Percentiles rank a stretch among this genome's conserved stretches.
These are phyloP conservation scores for Parastagonospora nodorum DNA, from an alignment of 2,329 filamentous ascomycete genomes.

Conservation along the genomic window DNA sequence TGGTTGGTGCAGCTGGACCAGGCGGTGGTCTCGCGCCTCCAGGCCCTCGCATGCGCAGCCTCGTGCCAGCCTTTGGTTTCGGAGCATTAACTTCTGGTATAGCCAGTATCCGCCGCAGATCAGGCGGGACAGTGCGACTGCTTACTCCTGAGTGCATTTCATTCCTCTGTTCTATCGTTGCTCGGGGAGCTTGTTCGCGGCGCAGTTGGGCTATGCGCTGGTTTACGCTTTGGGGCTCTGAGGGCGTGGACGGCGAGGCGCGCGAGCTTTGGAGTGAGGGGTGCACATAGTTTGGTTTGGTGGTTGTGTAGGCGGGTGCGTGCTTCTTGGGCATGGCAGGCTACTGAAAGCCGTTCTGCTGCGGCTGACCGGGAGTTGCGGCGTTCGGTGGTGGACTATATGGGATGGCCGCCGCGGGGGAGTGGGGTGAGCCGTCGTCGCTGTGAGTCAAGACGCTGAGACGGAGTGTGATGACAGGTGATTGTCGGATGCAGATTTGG, in stretches of 20 bases:
- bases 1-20: conserved; percentile 53
- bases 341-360: neutral
- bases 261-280: conserved; percentile 41
- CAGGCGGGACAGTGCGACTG: conserved; percentile 51
- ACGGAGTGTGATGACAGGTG: neutral
- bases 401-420: conserved; percentile 1
- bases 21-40: conserved; percentile 41
- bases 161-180: conserved; percentile 46
- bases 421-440: conserved; percentile 7
- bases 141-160: conserved; percentile 51
- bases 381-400: conserved; percentile 5
- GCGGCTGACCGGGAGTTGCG: neutral
- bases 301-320: conserved; percentile 47
- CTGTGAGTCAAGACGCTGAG: conserved; percentile 12
- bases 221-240: conserved; percentile 49
- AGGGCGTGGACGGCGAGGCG: conserved; percentile 24
- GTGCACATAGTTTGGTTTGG: conserved; percentile 48
- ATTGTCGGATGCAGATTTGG: neutral
- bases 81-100: conserved; percentile 54
- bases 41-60: conserved; percentile 24
- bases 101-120: conserved; percentile 51
- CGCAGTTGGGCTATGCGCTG: conserved; percentile 55
- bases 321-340: conserved; percentile 56
- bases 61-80: conserved; percentile 48
- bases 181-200: conserved; percentile 47